Base-by-base conservation (phyloP, 2,329 filamentous ascomycete species). In the Epichloe sp. region DNA sequence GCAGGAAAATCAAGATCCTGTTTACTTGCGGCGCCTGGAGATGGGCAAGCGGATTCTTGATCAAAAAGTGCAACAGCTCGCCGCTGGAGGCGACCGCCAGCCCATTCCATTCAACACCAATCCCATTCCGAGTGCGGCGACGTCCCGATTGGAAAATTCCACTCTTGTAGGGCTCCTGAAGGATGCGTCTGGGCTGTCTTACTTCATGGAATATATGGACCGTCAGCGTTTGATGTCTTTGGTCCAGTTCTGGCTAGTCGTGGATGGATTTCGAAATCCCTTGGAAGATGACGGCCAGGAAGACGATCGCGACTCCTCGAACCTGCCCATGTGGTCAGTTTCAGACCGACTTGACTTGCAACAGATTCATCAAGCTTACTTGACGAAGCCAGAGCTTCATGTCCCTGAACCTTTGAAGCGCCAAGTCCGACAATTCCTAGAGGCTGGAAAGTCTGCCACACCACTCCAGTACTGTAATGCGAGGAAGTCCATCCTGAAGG, bases 151-250 rank as follows among this genome's bases (percentile, higher is more conserved):
- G 40, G 83, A 89, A 56, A 85, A 86, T 58, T 84, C 85, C 7
- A 83, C 86, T 1, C 73, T 97, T 2, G 79, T 83, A 12, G 89
- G 97, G 57, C 76, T 98, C n/a, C 75, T 98, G 52, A 85, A 90
- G 58, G 89, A 94, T 65, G 80, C 93, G 2, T 86, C 91, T 1
- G 91, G 88, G 0, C 74, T 98, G 8, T 97, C 93, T 2, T 98
- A 95, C 64, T 97, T 98, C 70, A 98, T 98, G 93, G 93, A 98
- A 64, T 97, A 89, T 62, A 98, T 98, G 93, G 93, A 98, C 64
- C 83, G 93, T 42, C 86, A 90, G 63, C 77, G 79, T 15, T 74
- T 91, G 26, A 91, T 97, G 84, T 79, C 86, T 14, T 71, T 96
- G 45, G 90, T 98, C 5, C 93, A 98, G 62, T 98, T 97, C 66